Base-by-base conservation (phyloP, 441 rosid species). In the Viola pubescens region DNA sequence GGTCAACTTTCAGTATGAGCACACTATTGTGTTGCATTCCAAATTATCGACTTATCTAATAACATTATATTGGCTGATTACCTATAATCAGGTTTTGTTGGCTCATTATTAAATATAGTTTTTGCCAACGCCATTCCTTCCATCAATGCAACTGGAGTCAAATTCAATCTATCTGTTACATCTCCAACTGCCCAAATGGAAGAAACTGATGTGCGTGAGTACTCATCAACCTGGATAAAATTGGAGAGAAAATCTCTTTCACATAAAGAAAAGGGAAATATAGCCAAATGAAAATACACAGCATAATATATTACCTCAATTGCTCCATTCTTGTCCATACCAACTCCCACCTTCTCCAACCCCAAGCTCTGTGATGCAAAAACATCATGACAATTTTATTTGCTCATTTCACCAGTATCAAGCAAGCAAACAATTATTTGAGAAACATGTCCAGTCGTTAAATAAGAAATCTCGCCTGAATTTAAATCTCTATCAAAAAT, bases 101-200 rank as follows among this genome's bases (percentile, higher is more conserved):
- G 94, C 66, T 91, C 83, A 70, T 83, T 79, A 34, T 65, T 75
- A 69, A 88, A 88, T 58, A 91, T 39, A 10, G 96, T 79, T 78
- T 91, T 88, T 57, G 95, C 98, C 73, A 91, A 69, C 48, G 98
- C 98, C 58, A 78, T 87, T 73, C 98, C 98, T 81, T 91, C 98
- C 96, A 91, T 91, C 74, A 91, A 81, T 58, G 98, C 96, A 71
- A 91, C 98, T 42, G 98, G 98, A 75, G 96, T 91, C 88, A 91
- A 73, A 79, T 91, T 91, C 65, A 91, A 64, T 64, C 96, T 75
- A 68, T 86, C 92, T 48, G 98, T 91, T 52, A 88, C 98, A 71
- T 91, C 96, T 70, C 98, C 96, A 52, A 91, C 92, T 37, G 98
- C 98, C 94, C 90, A 91, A 58, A 91, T 88, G 51, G 98, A 86